Conservation (phyloP, 2,329 filamentous ascomycete species). For the Fusarium ramigenum region DNA sequence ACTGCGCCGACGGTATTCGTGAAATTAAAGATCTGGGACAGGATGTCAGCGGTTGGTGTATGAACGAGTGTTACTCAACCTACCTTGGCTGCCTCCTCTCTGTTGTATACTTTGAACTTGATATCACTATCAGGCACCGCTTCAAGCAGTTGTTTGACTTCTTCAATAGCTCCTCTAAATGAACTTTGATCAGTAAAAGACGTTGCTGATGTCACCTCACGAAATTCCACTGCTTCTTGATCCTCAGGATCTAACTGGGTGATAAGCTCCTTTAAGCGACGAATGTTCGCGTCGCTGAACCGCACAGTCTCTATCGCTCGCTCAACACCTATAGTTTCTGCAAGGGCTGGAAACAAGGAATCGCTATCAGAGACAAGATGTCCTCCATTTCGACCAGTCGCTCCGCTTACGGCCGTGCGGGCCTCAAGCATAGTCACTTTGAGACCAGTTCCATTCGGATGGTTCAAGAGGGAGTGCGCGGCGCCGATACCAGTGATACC, state of each 20-base stretch:
- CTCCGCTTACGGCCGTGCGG: conserved; percentile 41
- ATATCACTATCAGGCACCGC: conserved; percentile 16
- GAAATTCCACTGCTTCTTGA: conserved; percentile 19
- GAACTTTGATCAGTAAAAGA: conserved; percentile 11
- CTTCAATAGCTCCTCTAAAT: conserved; percentile 2
- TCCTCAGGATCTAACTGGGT: conserved; percentile 1
- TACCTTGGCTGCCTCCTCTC: neutral
- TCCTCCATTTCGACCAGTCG: conserved; percentile 46
- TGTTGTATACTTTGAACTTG: conserved; percentile 5
- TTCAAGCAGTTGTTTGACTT: neutral
- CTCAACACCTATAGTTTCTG: conserved; percentile 43
- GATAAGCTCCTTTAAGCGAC: conserved; percentile 10
- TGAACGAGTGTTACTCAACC: neutral
- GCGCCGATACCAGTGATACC: conserved; percentile 43
- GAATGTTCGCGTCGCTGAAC: conserved; percentile 48
- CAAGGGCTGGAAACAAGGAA: conserved; percentile 49
- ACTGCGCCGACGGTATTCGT: conserved; percentile 43
- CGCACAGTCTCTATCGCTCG: conserved; percentile 53
- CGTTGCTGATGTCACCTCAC: conserved; percentile 4
- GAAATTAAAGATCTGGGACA: neutral
- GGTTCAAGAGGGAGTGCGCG: conserved; percentile 37
- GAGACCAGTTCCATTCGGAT: neutral
- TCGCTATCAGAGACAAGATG: conserved; percentile 48
- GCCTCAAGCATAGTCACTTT: conserved; percentile 43
- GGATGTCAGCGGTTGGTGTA: no score